Evolutionary conservation across 805 yeast genomes (phyloP), one percentile per base, ranked within the genome.

Genomic region (Tanozyma kutaoensis): DNA sequence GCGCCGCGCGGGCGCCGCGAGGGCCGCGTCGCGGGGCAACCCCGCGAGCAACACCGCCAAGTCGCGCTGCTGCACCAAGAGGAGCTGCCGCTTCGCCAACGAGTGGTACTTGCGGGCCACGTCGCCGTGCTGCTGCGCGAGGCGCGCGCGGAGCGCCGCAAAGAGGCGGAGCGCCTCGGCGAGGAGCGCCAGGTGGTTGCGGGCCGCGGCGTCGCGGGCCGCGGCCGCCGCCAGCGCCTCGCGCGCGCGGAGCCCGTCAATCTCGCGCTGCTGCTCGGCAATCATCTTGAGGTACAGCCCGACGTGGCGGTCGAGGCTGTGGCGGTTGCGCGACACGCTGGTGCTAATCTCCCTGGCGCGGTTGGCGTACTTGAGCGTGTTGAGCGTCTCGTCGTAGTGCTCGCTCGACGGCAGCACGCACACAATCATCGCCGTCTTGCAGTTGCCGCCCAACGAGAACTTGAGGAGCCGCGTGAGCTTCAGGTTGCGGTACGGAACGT

Each of bases 381-480:
- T 88, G 28, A 81, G 58, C 1, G 97, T 86, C 45, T 88, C 97
- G 44, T 88, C 97, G 48, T 84, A 85, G 49, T 88, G 96, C 24
- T 61, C 64, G 17, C 80, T 69, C 32, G 85, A 78, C 0, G 96
- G 96, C 4, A 93, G 76, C 3, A 88, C 69, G 51, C 97, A 88
- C 2, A 85, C 96, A 37, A 88, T 81, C 97, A 88, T 88, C 4
- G 84, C 86, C 0, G 97, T 88, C 46, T 80, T 78, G 52, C 97
- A 88, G 45, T 84, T 82, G 0, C 96, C 96, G 3, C 95, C 95
- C 10, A 88, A 56, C 0, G 95, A 85, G 45, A 81, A 84, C 46
- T 86, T 84, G 30, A 88, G 62, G 26, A 88, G 58, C 37, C 97
- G 56, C 0, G 97, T 88, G 28, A 88, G 59, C 42, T 86, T 86